Conservation (phyloP, 2,329 filamentous ascomycete genomes). For the Xylaria sp. region DNA sequence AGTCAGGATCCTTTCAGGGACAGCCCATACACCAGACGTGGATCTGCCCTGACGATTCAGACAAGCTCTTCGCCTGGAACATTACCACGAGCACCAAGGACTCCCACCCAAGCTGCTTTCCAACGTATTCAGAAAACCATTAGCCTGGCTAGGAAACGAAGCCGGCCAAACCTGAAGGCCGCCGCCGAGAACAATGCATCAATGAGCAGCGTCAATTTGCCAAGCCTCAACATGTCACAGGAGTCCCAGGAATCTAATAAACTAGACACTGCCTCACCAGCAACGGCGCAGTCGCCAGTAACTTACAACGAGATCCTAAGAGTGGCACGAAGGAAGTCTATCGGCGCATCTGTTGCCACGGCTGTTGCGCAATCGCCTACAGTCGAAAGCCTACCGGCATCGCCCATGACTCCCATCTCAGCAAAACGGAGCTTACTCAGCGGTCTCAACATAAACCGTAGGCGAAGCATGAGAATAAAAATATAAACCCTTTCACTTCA, state of each 20-base stretch:
- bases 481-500: constrained; percentile 19
- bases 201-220: constrained; percentile 37
- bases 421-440: constrained; percentile 44
- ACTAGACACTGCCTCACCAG: constrained; percentile 34
- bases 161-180: constrained; percentile 53
- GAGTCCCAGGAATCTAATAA: constrained; percentile 43
- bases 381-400: constrained; percentile 28
- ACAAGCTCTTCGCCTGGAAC: constrained; percentile 34
- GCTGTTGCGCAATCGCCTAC: constrained; percentile 30
- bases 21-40: constrained; percentile 43
- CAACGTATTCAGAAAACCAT: constrained; percentile 56
- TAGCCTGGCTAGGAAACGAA: constrained; percentile 61
- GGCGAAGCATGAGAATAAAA: constrained; percentile 48
- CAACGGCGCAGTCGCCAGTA: constrained; percentile 42
- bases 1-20: constrained; percentile 60
- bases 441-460: constrained; percentile 45
- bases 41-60: constrained; percentile 33
- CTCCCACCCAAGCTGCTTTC: constrained; percentile 56
- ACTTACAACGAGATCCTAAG: constrained; percentile 56
- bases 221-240: constrained; percentile 29
- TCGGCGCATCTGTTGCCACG: constrained; percentile 34
- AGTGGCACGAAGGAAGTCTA: constrained; percentile 50
- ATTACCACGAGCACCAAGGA: constrained; percentile 48
- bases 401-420: constrained; percentile 18
- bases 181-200: constrained; percentile 34